Evolutionary conservation across 2,329 filamentous ascomycete genomes (phyloP).

Genomic region (Stemphylium lycopersici): DNA sequence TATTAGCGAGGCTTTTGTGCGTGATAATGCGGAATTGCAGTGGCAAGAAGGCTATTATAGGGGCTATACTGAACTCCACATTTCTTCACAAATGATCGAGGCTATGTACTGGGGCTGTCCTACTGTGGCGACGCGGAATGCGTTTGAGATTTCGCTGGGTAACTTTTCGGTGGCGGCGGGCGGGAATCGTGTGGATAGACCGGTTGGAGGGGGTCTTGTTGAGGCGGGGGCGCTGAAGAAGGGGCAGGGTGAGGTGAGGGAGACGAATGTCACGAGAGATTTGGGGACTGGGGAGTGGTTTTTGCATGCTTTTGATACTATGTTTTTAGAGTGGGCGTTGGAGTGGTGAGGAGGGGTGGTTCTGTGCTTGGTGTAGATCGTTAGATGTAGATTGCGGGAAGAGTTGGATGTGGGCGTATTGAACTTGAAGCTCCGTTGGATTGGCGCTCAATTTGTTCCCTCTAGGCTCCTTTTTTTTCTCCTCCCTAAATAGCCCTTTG

Average conservation of each 20-base stretch:
- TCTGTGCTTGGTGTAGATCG: too few species aligned
- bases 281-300: too few species aligned
- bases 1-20: slow-evolving; percentile 28
- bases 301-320: too few species aligned
- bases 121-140: slow-evolving; percentile 64
- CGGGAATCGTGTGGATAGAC: slow-evolving; percentile 63
- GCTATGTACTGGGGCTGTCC: slow-evolving; percentile 70
- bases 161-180: slow-evolving; percentile 72
- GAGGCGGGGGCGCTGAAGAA: slow-evolving; percentile 64
- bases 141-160: slow-evolving; percentile 70
- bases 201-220: slow-evolving; percentile 56
- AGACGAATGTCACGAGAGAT: too few species aligned
- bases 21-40: slow-evolving; percentile 67
- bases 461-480: too few species aligned
- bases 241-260: slow-evolving; percentile 33
- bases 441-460: too few species aligned
- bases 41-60: slow-evolving; percentile 78
- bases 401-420: too few species aligned
- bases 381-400: too few species aligned
- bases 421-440: too few species aligned
- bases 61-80: slow-evolving; percentile 72
- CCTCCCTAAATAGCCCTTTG: too few species aligned
- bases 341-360: too few species aligned
- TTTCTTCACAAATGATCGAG: slow-evolving; percentile 59
- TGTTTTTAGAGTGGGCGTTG: too few species aligned